Base-by-base conservation (phyloP, 208 protist genomes). In the Endotrypanum monterogeii region DNA sequence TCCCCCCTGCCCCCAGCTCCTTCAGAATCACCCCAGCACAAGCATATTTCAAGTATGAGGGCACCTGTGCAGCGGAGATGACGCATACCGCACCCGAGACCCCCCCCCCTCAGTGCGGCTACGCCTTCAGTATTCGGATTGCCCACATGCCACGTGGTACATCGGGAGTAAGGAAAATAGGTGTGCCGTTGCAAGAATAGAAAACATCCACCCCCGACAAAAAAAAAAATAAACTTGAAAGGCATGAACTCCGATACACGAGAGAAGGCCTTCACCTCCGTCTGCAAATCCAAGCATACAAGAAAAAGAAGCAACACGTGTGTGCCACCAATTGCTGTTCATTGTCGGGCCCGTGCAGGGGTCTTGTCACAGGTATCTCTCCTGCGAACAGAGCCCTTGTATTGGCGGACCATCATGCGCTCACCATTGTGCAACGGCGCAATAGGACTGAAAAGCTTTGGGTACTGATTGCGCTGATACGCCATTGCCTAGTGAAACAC, bases 151-250 rank as follows among this genome's bases (percentile, higher is more conserved):
- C 5, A 11, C 8, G 44, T 11, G 44, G 8, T 11, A 48, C 44
- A 11, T 5, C 76, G 58, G 51, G 76, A 72, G 70, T 76, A 82
- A 28, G 81, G 69, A 63, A 82, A 82, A 11, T 76, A 73, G 1
- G 81, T 85, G 76, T 78, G 78, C 74, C 79, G 81, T 50, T 80
- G n/a, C n/a, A n/a, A n/a, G n/a, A n/a, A n/a, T n/a, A n/a, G n/a
- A n/a, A n/a, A n/a, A n/a, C n/a, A n/a, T n/a, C n/a, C n/a, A n/a
- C n/a, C n/a, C n/a, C n/a, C n/a, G n/a, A n/a, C n/a, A n/a, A n/a
- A n/a, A n/a, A n/a, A n/a, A n/a, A n/a, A n/a, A n/a, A n/a, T n/a
- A n/a, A n/a, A n/a, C n/a, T n/a, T n/a, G n/a, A n/a, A n/a, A n/a
- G n/a, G n/a, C n/a, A n/a, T n/a, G n/a, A n/a, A n/a, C n/a, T n/a